Percentiles rank a stretch among this genome's conserved stretches.
Conservation (phyloP, 306 rosid genomes). For the Quercus glauca region DNA sequence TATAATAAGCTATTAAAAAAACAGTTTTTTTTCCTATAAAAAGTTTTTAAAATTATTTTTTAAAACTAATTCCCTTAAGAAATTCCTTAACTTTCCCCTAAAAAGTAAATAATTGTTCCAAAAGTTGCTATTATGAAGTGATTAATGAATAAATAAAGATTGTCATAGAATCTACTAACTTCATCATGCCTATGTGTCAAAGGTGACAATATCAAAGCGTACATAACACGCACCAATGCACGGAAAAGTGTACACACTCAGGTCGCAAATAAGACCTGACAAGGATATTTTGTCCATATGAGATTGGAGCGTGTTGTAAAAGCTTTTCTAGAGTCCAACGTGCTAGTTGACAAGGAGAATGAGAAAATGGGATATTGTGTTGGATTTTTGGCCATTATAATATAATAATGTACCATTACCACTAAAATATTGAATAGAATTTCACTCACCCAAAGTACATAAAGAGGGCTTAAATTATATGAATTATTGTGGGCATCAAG, state of each 20-base stretch:
- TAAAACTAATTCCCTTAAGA: too few species aligned
- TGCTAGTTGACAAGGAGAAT: constrained; percentile 5
- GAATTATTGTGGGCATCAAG: constrained; percentile 33
- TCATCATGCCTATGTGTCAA: background rate
- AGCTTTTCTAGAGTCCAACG: constrained; percentile 8
- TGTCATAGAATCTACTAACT: too few species aligned
- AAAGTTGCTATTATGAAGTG: too few species aligned
- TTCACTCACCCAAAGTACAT: constrained; percentile 31
- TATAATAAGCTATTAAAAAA: too few species aligned
- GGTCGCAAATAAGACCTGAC: constrained; percentile 24
- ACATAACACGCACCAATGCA: constrained; percentile 35
- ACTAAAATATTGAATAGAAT: constrained; percentile 7
- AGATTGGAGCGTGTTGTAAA: constrained; percentile 20
- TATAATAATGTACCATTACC: constrained; percentile 8
- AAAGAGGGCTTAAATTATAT: constrained; percentile 29
- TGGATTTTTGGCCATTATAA: constrained; percentile 7
- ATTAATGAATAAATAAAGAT: too few species aligned
- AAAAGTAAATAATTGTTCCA: too few species aligned
- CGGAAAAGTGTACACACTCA: constrained; percentile 17
- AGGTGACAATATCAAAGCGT: constrained; percentile 20
- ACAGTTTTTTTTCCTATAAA: too few species aligned
- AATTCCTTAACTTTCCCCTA: too few species aligned
- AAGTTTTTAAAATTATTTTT: too few species aligned
- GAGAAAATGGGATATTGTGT: background rate
- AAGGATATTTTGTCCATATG: constrained; percentile 36